Evolutionary conservation across 352 stramenopile genomes (phyloP).

Genomic region (Phytophthora kernoviae): DNA sequence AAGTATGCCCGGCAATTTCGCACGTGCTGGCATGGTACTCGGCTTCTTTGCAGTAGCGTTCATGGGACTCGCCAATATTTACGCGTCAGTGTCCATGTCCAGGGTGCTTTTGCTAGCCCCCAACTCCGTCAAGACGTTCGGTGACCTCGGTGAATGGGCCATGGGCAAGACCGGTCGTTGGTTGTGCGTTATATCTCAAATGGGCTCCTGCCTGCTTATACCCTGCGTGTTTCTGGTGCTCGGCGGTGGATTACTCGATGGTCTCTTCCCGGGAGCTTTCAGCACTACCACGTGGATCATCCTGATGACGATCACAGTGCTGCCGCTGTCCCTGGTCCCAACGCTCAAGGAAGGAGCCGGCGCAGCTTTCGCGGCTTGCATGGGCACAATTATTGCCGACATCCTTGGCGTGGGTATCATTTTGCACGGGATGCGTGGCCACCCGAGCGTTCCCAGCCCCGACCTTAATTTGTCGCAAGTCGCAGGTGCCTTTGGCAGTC

Average conservation of each 20-base stretch:
- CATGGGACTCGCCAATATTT: conserved; percentile 72
- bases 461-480: conserved; percentile 58
- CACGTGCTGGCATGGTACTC: conserved; percentile 49
- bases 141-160: conserved; percentile 51
- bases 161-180: conserved; percentile 52
- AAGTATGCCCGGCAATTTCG: conserved; percentile 73
- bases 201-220: conserved; percentile 60
- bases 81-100: conserved; percentile 57
- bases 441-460: conserved; percentile 47
- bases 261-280: conserved; percentile 58
- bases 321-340: conserved; percentile 56
- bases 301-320: conserved; percentile 57
- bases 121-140: conserved; percentile 59
- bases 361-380: conserved; percentile 56
- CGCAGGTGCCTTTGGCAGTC: conserved; percentile 59
- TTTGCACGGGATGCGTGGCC: conserved; percentile 31
- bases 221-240: conserved; percentile 73
- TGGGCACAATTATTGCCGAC: conserved; percentile 49
- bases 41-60: conserved; percentile 49
- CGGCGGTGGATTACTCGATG: conserved; percentile 54
- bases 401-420: conserved; percentile 28
- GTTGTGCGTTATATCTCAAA: conserved; percentile 55
- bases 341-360: conserved; percentile 68
- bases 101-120: conserved; percentile 64
- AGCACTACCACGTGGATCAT: conserved; percentile 61